Evolutionary conservation across 2,329 filamentous ascomycete species (phyloP).

Genomic region (Aureobasidium musti): DNA sequence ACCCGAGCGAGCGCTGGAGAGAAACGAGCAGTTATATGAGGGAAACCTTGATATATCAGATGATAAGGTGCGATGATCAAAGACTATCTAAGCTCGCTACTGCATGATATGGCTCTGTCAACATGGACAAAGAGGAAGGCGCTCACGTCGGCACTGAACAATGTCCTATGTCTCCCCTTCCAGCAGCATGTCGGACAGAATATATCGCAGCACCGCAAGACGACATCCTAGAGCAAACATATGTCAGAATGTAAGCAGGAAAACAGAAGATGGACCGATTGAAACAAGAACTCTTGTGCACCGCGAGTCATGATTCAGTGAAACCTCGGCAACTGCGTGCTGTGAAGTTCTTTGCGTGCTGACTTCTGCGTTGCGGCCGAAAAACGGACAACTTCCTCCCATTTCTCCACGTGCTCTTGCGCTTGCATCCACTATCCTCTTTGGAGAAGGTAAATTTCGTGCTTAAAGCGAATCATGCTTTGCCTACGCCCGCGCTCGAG

Average conservation of each 20-base stretch:
- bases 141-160: neutral
- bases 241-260: neutral
- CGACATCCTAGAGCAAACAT: neutral
- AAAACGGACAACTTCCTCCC: conserved; percentile 9
- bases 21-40: no score
- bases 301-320: neutral
- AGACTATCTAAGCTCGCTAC: neutral
- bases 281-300: neutral
- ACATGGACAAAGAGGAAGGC: conserved; percentile 22
- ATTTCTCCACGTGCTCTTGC: conserved; percentile 18
- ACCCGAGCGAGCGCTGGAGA: neutral
- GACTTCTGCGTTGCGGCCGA: neutral
- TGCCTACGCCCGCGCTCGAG: neutral
- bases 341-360: neutral
- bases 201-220: no score
- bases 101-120: conserved; percentile 6
- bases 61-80: neutral
- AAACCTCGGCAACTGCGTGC: neutral
- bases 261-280: neutral
- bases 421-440: conserved; percentile 17
- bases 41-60: neutral
- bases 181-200: neutral
- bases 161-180: neutral
- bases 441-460: conserved; percentile 14
- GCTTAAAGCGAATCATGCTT: neutral